Evolutionary conservation across 192 early-diverging fungal genomes (phyloP).

Genomic region (Ramicandelaber brevisporus): DNA sequence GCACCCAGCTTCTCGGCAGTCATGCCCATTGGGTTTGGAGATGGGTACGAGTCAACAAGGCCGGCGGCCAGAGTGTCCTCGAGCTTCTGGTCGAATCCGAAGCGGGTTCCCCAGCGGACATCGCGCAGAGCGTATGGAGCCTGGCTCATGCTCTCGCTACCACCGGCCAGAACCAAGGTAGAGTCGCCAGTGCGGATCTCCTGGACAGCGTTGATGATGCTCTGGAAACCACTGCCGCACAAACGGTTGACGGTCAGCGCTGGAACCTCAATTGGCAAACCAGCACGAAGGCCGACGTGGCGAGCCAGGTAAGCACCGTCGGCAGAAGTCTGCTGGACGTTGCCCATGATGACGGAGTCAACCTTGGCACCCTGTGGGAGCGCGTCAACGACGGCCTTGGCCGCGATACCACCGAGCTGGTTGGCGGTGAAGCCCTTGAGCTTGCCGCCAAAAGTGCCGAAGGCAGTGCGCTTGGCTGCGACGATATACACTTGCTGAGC

Average conservation of each 20-base stretch:
- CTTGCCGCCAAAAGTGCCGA: conserved; percentile 88
- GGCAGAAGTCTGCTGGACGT: conserved; percentile 62
- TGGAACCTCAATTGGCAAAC: conserved; percentile 58
- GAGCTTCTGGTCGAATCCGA: conserved; percentile 68
- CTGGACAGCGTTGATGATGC: conserved; percentile 80
- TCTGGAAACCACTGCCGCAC: conserved; percentile 90
- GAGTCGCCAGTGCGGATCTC: conserved; percentile 69
- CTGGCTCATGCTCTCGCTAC: conserved; percentile 84
- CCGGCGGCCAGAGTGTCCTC: conserved; percentile 71
- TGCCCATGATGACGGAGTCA: conserved; percentile 87
- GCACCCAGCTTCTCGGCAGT: conserved; percentile 81
- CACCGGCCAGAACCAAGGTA: conserved; percentile 67
- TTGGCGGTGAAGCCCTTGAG: conserved; percentile 58
- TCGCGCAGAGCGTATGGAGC: conserved; percentile 66
- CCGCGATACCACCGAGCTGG: conserved; percentile 77
- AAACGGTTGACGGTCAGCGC: conserved; percentile 87
- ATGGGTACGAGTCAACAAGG: conserved; percentile 68
- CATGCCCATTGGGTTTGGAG: conserved; percentile 69
- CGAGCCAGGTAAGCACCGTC: conserved; percentile 79
- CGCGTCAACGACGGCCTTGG: conserved; percentile 55
- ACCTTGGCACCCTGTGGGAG: conserved; percentile 43
- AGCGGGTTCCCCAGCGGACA: conserved; percentile 60
- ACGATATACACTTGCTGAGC: conserved; percentile 39
- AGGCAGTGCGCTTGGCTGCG: conserved; percentile 60
- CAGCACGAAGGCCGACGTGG: conserved; percentile 75